Conservation (phyloP, 139 green algal genomes). For the Coelastrella sp. region DNA sequence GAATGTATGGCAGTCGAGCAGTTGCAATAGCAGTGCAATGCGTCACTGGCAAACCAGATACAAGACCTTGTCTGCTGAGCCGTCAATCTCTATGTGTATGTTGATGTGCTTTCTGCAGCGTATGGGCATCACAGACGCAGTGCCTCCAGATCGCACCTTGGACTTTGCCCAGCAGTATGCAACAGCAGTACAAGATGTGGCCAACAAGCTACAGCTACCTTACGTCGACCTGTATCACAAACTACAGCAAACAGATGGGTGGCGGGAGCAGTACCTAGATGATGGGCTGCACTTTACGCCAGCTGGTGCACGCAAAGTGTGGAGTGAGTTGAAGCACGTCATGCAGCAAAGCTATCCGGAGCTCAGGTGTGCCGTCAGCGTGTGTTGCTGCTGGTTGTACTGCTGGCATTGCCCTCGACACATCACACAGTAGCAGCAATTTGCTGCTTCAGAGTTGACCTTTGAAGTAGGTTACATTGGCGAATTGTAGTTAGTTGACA, state of each 20-base stretch:
- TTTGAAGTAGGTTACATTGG: background rate
- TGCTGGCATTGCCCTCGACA: no score
- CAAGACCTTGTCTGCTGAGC: background rate
- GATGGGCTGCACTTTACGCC: conserved; percentile 86
- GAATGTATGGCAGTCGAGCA: no score
- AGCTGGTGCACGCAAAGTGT: conserved; percentile 66
- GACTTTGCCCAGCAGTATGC: no score
- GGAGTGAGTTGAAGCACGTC: conserved; percentile 52
- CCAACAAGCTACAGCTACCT: no score
- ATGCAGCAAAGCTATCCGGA: conserved; percentile 63
- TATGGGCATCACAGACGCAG: conserved; percentile 28
- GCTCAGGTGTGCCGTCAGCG: conserved; percentile 54
- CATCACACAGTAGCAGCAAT: background rate
- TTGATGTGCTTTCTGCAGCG: background rate
- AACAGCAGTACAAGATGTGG: no score
- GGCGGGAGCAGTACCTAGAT: conserved; percentile 47
- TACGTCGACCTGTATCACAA: no score
- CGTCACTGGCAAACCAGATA: no score
- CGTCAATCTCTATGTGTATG: background rate
- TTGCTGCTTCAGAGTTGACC: conserved; percentile 4
- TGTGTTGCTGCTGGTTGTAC: no score
- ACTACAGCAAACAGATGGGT: no score
- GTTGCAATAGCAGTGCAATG: no score
- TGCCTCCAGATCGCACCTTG: conserved; percentile 12
- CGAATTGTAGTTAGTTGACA: no score